phyloP scores from a whole-genome alignment of 805 yeast genomes.

The Yamadazyma nakazawae region DNA sequence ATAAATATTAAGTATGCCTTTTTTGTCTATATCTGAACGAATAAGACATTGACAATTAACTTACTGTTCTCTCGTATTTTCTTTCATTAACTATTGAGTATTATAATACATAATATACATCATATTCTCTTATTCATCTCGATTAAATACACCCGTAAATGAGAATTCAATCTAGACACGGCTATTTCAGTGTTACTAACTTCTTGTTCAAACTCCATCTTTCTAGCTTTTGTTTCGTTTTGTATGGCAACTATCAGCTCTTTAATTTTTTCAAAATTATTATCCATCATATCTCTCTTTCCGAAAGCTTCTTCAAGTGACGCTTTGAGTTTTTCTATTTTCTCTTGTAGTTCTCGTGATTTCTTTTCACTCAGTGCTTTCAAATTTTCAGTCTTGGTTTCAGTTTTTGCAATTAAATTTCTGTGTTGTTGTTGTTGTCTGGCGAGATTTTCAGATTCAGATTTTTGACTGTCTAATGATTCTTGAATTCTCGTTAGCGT shows the following conservation, averaged over 20 bases:
- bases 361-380: constrained; percentile 45
- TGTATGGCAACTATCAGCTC: constrained; percentile 44
- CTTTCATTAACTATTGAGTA: background rate
- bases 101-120: constrained; percentile 6
- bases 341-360: constrained; percentile 37
- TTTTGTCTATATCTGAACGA: too few relatives aligned
- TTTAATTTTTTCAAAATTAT: constrained; percentile 47
- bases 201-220: constrained; percentile 49
- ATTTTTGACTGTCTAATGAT: constrained; percentile 34
- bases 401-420: constrained; percentile 46
- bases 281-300: constrained; percentile 46
- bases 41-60: too few relatives aligned
- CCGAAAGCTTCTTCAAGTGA: constrained; percentile 48
- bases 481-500: constrained; percentile 40
- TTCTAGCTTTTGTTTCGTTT: constrained; percentile 35
- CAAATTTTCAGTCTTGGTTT: constrained; percentile 46
- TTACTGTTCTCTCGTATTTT: too few relatives aligned
- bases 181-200: constrained; percentile 51
- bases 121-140: constrained; percentile 44
- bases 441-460: constrained; percentile 37
- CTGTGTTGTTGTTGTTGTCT: constrained; percentile 46
- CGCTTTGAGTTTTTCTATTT: constrained; percentile 39
- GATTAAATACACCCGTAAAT: constrained; percentile 49
- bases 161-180: constrained; percentile 52
- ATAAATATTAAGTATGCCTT: too few relatives aligned